Base-by-base conservation (phyloP, 208 protist species). In the Acanthamoeba lenticulata region DNA sequence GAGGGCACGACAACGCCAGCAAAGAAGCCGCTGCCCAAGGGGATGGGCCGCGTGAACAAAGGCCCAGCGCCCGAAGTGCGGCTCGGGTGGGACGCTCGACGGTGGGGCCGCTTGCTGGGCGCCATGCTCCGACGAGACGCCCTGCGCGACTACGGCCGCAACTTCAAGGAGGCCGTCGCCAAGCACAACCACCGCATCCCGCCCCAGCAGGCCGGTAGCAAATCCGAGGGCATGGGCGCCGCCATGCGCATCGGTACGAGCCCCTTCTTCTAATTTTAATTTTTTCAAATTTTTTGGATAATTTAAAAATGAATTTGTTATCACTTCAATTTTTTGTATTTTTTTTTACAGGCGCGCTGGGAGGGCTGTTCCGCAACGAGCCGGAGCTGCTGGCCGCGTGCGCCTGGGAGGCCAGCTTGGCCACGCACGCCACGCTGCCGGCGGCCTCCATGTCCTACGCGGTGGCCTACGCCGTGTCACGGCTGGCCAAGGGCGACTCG, bases 171-270 rank as follows among this genome's bases (percentile, higher is more conserved):
- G 69, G 69, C 69, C 15, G 19, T 79, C 1, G 5, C 32, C 69
- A 79, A 79, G 40, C 69, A 45, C 69, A 47, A 5, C 19, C 69
- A 79, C 69, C 40, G 44, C 36, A 79, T 79, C 19, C 69, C 38
- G 2, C 69, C 69, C 0, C 69, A 79, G 13, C 69, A 79, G 38
- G 27, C 11, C 69, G 69, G 69, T 2, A 79, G 69, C 40, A 79
- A 79, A 19, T 79, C 69, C 15, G 69, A 79, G 69, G 69, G 69
- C 69, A 79, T 79, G 69, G 69, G 69, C 40, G 69, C 69, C 40
- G 69, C 69, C 69, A 79, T 79, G 69, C 69, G 69, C 38, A 79
- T 79, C 15, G 69, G 69, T 79, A 34, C 57, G 3, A 9, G 15
- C 15, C n/a, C n/a, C n/a, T n/a, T n/a, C n/a, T n/a, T n/a, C n/a